These are phyloP conservation scores for Sclerotinia minor DNA, from an alignment of 2,329 filamentous ascomycete genomes.

Conservation along the genomic window DNA sequence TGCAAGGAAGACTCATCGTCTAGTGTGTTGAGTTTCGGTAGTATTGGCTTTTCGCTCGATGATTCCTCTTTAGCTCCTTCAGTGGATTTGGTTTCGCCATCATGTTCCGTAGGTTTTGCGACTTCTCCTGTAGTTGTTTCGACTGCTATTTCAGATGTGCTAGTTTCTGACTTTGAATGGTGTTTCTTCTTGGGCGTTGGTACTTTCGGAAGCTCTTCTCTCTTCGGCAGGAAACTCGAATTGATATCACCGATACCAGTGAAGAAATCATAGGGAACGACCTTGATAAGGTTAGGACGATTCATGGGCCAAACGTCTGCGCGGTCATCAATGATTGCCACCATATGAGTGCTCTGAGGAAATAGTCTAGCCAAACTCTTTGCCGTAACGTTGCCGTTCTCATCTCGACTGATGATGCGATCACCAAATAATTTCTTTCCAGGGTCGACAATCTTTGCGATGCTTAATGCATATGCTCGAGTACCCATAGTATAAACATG, in stretches of 20 bases:
- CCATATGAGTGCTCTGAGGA: constrained; percentile 97
- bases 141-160: constrained; percentile 15
- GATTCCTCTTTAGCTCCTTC: constrained; percentile 18
- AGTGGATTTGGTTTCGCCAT: neutral
- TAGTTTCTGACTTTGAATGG: constrained; percentile 24
- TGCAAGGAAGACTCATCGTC: constrained; percentile 69
- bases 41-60: constrained; percentile 24
- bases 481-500: constrained; percentile 99
- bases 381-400: constrained; percentile 88
- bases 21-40: constrained; percentile 49
- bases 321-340: constrained; percentile 96
- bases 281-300: constrained; percentile 89
- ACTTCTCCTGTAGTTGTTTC: constrained; percentile 19
- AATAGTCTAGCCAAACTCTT: constrained; percentile 92
- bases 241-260: constrained; percentile 98
- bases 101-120: constrained; percentile 7
- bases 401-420: constrained; percentile 92
- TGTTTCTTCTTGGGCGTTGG: constrained; percentile 33
- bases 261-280: constrained; percentile 95
- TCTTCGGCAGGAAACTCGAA: constrained; percentile 90
- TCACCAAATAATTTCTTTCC: constrained; percentile 88
- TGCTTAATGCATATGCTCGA: constrained; percentile 88
- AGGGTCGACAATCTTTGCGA: constrained; percentile 90
- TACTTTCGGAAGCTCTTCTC: constrained; percentile 50
- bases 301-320: constrained; percentile 94